Conservation (phyloP, 805 yeast genomes). For the Hanseniaspora lachancei region DNA sequence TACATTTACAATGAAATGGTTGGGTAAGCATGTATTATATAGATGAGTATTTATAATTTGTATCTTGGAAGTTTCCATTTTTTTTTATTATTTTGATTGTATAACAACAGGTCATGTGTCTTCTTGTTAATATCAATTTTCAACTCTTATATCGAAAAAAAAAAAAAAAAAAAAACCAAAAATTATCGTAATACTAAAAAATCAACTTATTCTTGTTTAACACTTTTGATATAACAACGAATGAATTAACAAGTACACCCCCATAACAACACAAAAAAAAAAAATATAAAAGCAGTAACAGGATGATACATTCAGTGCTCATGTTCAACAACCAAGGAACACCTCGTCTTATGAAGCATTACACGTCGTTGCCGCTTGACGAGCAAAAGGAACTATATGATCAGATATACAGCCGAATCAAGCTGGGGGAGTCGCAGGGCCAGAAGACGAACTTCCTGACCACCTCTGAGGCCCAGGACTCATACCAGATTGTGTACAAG, state of each 20-base stretch:
- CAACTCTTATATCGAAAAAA: no score
- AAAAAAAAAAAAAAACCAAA: no score
- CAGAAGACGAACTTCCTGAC: constrained; percentile 29
- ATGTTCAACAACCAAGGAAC: constrained; percentile 82
- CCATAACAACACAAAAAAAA: no score
- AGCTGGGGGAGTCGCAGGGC: constrained; percentile 6
- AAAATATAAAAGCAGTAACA: not conserved
- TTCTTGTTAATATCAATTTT: no score
- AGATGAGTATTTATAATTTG: not conserved
- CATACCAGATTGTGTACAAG: constrained; percentile 78
- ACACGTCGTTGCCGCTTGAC: constrained; percentile 50
- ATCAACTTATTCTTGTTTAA: no score
- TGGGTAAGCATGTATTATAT: constrained; percentile 17
- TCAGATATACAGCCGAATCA: constrained; percentile 6
- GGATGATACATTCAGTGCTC: constrained; percentile 75
- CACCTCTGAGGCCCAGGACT: constrained; percentile 39
- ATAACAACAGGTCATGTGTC: not conserved
- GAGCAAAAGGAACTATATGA: constrained; percentile 3
- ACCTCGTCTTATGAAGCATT: constrained; percentile 81
- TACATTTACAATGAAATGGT: constrained; percentile 45
- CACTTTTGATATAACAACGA: no score
- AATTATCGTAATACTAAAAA: no score
- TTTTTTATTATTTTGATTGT: not conserved
- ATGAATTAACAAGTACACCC: no score
- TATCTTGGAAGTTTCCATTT: not conserved